phyloP scores from a whole-genome alignment of 768 basidiomycete genomes.

The Terana coerulea region DNA sequence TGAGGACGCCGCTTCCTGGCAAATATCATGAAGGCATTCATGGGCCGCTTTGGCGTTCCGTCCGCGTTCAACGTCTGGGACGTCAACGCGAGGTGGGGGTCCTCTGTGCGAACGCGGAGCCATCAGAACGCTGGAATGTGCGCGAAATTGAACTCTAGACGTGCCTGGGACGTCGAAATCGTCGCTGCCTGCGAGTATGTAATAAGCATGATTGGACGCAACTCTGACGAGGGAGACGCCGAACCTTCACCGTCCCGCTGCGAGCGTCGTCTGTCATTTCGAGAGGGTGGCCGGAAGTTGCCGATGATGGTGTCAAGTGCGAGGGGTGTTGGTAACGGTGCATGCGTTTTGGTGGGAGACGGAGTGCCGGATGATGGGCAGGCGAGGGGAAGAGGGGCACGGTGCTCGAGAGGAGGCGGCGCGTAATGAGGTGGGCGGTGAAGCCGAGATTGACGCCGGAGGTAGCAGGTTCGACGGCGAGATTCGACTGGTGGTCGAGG shows the following conservation, averaged over 20 bases:
- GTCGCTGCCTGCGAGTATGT: constrained; percentile 13
- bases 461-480: not conserved
- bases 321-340: no score
- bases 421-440: constrained; percentile 7
- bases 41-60: constrained; percentile 84
- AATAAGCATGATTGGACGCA: constrained; percentile 11
- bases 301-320: constrained; percentile 2
- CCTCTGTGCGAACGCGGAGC: constrained; percentile 25
- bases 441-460: constrained; percentile 5
- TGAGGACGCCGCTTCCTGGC: constrained; percentile 79
- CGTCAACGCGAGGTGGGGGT: constrained; percentile 49
- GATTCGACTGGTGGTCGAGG: constrained; percentile 4
- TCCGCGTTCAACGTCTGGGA: constrained; percentile 81
- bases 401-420: constrained; percentile 10
- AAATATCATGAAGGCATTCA: constrained; percentile 96
- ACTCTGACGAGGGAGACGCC: constrained; percentile 50
- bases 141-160: not conserved
- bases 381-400: not conserved
- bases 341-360: no score
- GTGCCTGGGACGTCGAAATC: constrained; percentile 17
- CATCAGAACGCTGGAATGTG: constrained; percentile 9
- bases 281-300: constrained; percentile 6
- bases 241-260: constrained; percentile 34
- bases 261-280: constrained; percentile 15
- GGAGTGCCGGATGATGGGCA: no score